phyloP scores from a whole-genome alignment of 2,329 filamentous ascomycete species.

The Aspergillus candidus region DNA sequence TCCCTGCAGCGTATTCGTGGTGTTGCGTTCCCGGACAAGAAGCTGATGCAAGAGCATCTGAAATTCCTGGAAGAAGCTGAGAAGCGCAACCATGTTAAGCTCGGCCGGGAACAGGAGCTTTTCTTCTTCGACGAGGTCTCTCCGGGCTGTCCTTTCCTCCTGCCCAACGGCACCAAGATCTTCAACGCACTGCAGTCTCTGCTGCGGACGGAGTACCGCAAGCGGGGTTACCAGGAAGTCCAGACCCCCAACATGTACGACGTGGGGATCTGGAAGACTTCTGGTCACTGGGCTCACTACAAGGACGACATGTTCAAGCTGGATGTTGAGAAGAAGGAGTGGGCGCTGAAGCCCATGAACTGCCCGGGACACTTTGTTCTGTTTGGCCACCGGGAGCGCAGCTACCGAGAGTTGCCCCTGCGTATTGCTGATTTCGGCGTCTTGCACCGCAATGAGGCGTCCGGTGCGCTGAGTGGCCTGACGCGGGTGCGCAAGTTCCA shows the following conservation, averaged over 20 bases:
- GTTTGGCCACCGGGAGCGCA: conserved; percentile 75
- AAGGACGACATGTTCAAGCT: conserved; percentile 95
- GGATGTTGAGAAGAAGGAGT: conserved; percentile 71
- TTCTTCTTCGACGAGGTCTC: conserved; percentile 95
- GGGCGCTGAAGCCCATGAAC: conserved; percentile 95
- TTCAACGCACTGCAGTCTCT: conserved; percentile 83
- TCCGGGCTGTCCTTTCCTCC: conserved; percentile 87
- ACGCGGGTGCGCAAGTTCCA: conserved; percentile 91
- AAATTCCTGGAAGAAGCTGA: conserved; percentile 97
- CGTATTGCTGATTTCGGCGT: conserved; percentile 94
- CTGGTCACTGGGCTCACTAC: conserved; percentile 91
- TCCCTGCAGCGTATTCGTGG: conserved; percentile 95
- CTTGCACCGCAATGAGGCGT: conserved; percentile 90
- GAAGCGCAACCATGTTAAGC: conserved; percentile 89
- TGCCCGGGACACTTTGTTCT: conserved; percentile 91
- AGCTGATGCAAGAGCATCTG: conserved; percentile 85
- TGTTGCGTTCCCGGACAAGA: conserved; percentile 96
- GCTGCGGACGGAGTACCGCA: conserved; percentile 82
- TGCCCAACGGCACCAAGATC: conserved; percentile 87
- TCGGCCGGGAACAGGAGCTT: conserved; percentile 91
- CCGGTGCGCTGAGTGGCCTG: conserved; percentile 81
- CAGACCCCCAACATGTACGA: conserved; percentile 97
- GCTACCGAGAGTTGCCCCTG: conserved; percentile 84
- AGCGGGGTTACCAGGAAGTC: conserved; percentile 89
- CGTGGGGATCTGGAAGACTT: conserved; percentile 84